A percentile compares a stretch with the other conserved stretches of the same genome.
These are phyloP conservation scores for Trichosanthes cucumerina DNA, from an alignment of 306 rosid species.

Conservation along the genomic window DNA sequence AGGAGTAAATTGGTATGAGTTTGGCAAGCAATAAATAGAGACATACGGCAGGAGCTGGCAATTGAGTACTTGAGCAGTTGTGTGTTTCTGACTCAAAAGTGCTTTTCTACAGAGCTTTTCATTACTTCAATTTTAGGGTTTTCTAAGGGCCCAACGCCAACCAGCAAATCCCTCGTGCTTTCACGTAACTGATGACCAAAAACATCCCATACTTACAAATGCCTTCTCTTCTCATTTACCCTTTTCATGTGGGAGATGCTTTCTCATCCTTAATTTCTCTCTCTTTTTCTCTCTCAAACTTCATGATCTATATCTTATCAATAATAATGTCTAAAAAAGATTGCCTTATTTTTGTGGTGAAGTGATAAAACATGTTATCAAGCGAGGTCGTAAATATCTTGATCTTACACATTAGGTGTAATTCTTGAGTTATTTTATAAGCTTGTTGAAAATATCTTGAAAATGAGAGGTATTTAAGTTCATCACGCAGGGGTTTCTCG, in stretches of 20 bases:
- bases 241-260: constrained; percentile 47
- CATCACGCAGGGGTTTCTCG: background rate
- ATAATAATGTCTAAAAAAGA: background rate
- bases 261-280: constrained; percentile 22
- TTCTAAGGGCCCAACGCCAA: background rate
- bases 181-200: constrained; percentile 31
- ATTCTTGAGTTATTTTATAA: background rate
- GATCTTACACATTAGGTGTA: background rate
- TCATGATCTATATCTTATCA: background rate
- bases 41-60: constrained; percentile 3
- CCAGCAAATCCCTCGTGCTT: constrained; percentile 34
- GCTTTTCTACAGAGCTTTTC: background rate
- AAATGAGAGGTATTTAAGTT: background rate
- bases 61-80: background rate
- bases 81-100: background rate
- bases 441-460: background rate
- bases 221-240: constrained; percentile 30
- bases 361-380: background rate
- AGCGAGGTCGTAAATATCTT: background rate
- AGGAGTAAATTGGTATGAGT: background rate
- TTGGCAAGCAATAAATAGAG: background rate
- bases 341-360: background rate
- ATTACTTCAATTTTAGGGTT: background rate
- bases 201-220: background rate
- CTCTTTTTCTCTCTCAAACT: constrained; percentile 1